Evolutionary conservation across 768 basidiomycete genomes (phyloP), one percentile per base, ranked within the genome.

Genomic region (Boletellus sp.): DNA sequence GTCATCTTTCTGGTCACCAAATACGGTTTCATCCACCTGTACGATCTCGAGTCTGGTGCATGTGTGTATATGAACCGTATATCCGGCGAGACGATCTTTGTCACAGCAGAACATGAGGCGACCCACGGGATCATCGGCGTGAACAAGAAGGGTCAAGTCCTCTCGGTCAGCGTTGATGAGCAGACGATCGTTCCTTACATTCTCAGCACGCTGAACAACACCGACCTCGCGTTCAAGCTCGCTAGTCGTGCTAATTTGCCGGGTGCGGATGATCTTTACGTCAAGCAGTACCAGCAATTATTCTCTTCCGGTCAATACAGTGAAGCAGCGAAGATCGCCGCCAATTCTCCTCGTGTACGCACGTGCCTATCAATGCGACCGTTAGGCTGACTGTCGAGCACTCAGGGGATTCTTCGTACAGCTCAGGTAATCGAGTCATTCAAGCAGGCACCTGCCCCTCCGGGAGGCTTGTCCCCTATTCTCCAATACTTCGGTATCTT

Each of bases 31-130:
- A 98, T 99, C 64, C 96, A 98, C 70, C 80, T 99, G 13, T 99
- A 99, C 70, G 96, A 99, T 71, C 83, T 98, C 56, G 96, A 99
- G 70, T 82, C 93, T 9, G 96, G 94, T 50, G 86, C 91, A 38
- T 98, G 96, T 73, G 84, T 99, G 52, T 99, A 98, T 77, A 99
- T 99, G 96, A 99, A 99, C 79, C 89, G 96, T 57, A 99, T 99
- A 67, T 94, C 91, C 37, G 95, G 96, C 31, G 96, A 99, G 75
- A 98, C 96, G 31, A 98, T 99, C 67, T 99, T 99, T 67, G 94
- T 96, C 39, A 97, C 96, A 12, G 91, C 95, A 31, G 94, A 97
- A 63, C 93, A 97, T 63, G 94, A 97, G 68, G 81, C 85, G 16
- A 84, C 86, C 3, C 82, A 92, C 64, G 96, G 96, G 74, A 96